These are phyloP conservation scores for Mycena galopus DNA, from an alignment of 768 basidiomycete species.

Conservation along the genomic window DNA sequence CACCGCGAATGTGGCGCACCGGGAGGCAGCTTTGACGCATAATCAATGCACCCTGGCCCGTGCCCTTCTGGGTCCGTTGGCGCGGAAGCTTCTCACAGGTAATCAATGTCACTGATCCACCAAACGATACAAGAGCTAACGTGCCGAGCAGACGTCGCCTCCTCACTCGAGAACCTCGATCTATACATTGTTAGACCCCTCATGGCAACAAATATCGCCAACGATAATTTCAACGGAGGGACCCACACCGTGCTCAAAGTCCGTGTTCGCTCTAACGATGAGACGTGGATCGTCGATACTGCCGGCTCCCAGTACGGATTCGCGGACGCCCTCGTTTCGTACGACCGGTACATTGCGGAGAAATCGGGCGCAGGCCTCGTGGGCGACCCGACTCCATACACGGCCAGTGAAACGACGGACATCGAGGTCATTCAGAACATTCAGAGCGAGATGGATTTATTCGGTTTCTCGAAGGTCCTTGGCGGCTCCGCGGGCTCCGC, in stretches of 20 bases:
- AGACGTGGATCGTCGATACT: slow-evolving; percentile 17
- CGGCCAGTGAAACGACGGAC: slow-evolving; percentile 13
- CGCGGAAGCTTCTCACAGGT: slow-evolving; percentile 20
- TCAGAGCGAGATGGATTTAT: too few species aligned
- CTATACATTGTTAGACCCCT: slow-evolving; percentile 5
- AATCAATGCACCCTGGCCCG: slow-evolving; percentile 15
- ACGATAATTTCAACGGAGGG: not conserved
- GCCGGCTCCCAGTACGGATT: slow-evolving; percentile 20
- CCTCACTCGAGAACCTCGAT: slow-evolving; percentile 7
- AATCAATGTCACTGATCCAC: not conserved
- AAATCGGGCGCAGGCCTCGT: not conserved
- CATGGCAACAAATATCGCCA: not conserved
- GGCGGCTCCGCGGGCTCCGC: too few species aligned
- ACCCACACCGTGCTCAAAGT: slow-evolving; percentile 9
- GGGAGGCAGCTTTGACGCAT: slow-evolving; percentile 15
- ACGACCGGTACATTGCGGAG: slow-evolving; percentile 2
- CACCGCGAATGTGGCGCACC: slow-evolving; percentile 1
- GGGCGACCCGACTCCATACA: not conserved
- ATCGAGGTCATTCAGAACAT: not conserved
- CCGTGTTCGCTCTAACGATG: not conserved
- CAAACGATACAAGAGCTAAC: not conserved
- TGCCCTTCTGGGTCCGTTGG: slow-evolving; percentile 9
- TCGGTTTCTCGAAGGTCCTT: too few species aligned
- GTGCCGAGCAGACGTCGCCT: slow-evolving; percentile 4
- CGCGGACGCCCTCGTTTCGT: slow-evolving; percentile 7